Conservation (phyloP, 1,284 basidiomycete genomes). For the Apiotrichum laibachii region DNA sequence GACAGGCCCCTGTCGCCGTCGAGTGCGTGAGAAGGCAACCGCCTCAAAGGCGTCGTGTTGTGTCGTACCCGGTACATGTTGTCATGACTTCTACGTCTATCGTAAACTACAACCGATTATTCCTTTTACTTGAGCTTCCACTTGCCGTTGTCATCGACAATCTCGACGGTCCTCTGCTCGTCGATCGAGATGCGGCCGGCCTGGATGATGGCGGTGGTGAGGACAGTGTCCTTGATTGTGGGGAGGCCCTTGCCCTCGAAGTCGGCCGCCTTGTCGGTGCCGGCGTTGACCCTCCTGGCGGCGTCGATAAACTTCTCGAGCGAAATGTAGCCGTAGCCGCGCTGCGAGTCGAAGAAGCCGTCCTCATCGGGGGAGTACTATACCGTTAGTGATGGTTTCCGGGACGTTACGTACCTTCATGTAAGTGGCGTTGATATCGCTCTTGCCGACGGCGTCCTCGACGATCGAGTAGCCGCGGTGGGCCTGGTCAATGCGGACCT, state of each 20-base stretch:
- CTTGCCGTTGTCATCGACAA: conserved; percentile 62
- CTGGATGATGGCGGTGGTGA: conserved; percentile 87
- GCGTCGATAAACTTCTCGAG: conserved; percentile 79
- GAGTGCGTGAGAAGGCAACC: too few species aligned
- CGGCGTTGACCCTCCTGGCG: conserved; percentile 64
- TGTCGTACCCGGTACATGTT: too few species aligned
- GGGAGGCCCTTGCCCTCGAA: conserved; percentile 79
- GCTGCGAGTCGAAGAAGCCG: conserved; percentile 88
- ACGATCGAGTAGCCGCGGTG: conserved; percentile 85
- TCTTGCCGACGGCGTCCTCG: conserved; percentile 72
- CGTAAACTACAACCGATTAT: neutral
- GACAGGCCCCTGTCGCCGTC: too few species aligned
- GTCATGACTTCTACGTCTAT: neutral
- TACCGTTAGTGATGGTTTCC: conserved; percentile 60
- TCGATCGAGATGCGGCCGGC: conserved; percentile 85
- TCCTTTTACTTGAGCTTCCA: conserved; percentile 60
- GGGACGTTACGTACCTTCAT: conserved; percentile 77
- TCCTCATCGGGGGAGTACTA: conserved; percentile 80
- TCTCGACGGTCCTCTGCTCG: conserved; percentile 74
- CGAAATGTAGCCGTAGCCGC: conserved; percentile 83
- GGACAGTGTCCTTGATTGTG: conserved; percentile 68
- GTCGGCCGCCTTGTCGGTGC: conserved; percentile 60
- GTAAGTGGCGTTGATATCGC: conserved; percentile 20
- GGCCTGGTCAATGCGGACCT: conserved; percentile 87
- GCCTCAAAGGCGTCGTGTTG: too few species aligned